Base-by-base conservation (phyloP, 306 rosid species). In the Casuarina cunninghamiana region DNA sequence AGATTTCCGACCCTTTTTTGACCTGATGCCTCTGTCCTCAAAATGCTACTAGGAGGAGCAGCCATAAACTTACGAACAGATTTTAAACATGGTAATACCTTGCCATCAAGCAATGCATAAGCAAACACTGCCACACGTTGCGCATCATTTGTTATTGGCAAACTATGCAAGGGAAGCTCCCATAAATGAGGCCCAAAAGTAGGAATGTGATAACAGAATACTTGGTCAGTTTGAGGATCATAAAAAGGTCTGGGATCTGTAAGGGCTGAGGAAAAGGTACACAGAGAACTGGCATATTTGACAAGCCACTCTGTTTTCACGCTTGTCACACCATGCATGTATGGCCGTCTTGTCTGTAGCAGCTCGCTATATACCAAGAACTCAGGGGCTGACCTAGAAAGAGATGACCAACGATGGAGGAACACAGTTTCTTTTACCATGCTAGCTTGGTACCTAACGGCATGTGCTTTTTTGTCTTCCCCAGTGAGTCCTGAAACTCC, bases 301-400 rank as follows among this genome's bases (percentile, higher is more conserved):
- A 92, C 96, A 61, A 95, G 93, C 98, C 98, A 95, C 79, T 88
- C 80, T 50, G 98, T 82, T 74, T 91, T 87, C 51, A 92, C 88
- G 38, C 89, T 78, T 0, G 98, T 95, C 78, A 86, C 95, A 35
- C 93, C 97, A 46, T 92, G 97, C 97, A 95, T 89, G 88, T 92
- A 94, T 42, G 93, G 95, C 58, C 91, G 90, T 82, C 86, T 94
- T 53, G 89, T 84, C 61, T 81, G 84, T 60, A 92, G 77, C 53
- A 95, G 84, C 83, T 95, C 98, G 68, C 86, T 92, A 89, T 95
- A 92, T n/a, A 92, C 98, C 83, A 95, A 43, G 83, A 88, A 89
- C 76, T 92, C 97, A 0, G 98, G 97, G 76, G 95, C 88, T 65
- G 91, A 84, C 53, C 61, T 71, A 43, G 95, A 84, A 69, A 86